These are phyloP conservation scores for Bipolaris oryzae DNA, from an alignment of 2,329 filamentous ascomycete species.

Conservation along the genomic window DNA sequence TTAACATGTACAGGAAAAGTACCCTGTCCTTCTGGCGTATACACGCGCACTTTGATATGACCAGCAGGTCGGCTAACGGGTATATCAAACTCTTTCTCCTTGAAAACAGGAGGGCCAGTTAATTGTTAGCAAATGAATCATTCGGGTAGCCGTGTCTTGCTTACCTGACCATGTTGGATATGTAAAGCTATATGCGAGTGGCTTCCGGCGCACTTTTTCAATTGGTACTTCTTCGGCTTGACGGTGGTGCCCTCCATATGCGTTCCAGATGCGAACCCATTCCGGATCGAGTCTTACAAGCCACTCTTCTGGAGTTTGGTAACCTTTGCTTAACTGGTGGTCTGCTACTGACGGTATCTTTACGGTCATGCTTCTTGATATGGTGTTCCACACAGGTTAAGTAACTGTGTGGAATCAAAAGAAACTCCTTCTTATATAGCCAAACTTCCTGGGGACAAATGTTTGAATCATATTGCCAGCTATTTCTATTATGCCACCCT, in stretches of 20 bases:
- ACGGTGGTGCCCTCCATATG: constrained; percentile 17
- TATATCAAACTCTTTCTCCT: constrained; percentile 12
- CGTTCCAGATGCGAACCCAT: constrained; percentile 20
- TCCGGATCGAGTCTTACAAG: constrained; percentile 18
- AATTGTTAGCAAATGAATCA: background rate
- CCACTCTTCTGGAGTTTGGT: background rate
- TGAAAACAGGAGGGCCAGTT: constrained; percentile 18
- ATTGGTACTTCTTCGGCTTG: constrained; percentile 19
- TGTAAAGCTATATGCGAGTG: constrained; percentile 18
- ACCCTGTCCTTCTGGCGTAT: constrained; percentile 15
- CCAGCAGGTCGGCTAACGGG: constrained; percentile 12
- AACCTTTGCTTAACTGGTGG: background rate
- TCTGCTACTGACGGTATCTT: background rate
- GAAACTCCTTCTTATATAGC: background rate
- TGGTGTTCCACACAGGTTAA: background rate
- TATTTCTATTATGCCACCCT: background rate
- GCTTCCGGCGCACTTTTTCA: constrained; percentile 19
- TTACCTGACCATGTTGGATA: constrained; percentile 22
- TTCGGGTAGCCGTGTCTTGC: background rate
- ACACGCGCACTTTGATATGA: constrained; percentile 13
- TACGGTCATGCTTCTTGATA: background rate
- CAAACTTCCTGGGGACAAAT: background rate
- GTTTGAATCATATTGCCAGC: background rate
- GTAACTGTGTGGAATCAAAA: background rate
- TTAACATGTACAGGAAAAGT: constrained; percentile 18